Base-by-base conservation (phyloP, 192 early-diverging fungal genomes). In the Jimgerdemannia flammicorona region DNA sequence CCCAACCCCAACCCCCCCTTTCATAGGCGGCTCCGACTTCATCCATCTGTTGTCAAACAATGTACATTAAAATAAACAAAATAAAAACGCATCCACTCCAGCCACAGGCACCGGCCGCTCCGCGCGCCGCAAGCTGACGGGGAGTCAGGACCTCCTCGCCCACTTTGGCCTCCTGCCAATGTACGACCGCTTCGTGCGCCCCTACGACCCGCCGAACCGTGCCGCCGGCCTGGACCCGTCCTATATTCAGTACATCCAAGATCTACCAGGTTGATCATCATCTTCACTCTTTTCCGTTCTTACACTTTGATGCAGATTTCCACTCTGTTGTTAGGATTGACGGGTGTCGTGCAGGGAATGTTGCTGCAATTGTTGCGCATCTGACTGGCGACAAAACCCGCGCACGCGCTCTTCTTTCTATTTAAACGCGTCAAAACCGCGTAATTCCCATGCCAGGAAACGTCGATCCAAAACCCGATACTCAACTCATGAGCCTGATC, bases 151-250 rank as follows among this genome's bases (percentile, higher is more conserved):
- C 71, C 76, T 85, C 8, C 54, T 85, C 2, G 78, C 76, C 18
- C 78, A 76, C 20, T 83, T 73, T 67, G 71, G 76, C 41, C 66
- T 85, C 9, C 71, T 75, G 39, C 70, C 75, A 10, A 43, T 76
- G 43, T 85, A 85, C 69, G 68, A 85, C 64, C 66, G 77, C n/a
- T 80, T 80, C 59, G 77, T 85, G 44, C 54, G 74, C 44, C 78
- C 80, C 6, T 76, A 78, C 64, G 9, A 63, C n/a, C 74, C 80
- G 17, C 74, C 76, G 10, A 74, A 80, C 64, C 54, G 76, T 67
- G 75, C 80, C 40, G 73, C 44, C 18, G 64, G 44, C 2, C n/a
- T 83, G 9, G 72, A 83, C 3, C 59, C 73, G 0, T 66, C 78
- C 6, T 59, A 79, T 14, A 70, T 66, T 41, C 43, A 71, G 7